Base-by-base conservation (phyloP, 208 protist species). In the Tritrichomonas musculus region DNA sequence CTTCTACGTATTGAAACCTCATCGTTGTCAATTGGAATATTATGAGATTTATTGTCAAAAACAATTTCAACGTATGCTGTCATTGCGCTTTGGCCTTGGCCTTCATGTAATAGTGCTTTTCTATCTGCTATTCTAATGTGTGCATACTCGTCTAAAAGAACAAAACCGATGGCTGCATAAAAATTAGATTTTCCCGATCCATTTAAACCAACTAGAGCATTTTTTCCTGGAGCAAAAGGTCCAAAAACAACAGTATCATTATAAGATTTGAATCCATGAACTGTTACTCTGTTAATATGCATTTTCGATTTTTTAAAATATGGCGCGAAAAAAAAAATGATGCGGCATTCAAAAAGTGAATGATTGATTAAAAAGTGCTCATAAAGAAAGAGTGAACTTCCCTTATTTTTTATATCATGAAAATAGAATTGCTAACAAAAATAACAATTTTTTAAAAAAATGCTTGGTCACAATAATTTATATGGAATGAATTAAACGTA, bases 191-290 rank as follows among this genome's bases (percentile, higher is more conserved):
- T 92, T 13, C 88, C 88, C 22, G 88, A 33, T 14, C 88, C 88
- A 33, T 92, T 92, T 3, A 72, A 33, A 41, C 88, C 88, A 92
- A 92, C 88, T 33, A 92, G 1, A 73, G 55, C 88, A 72, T 92
- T 64, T 47, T 5, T 72, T 64, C 88, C 88, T 33, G 50, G 30
- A 3, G 50, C 14, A 64, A 72, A 69, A 72, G 57, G 88, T 17
- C 57, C 55, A 64, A 92, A 72, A 8, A 64, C 55, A 53, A 69
- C 57, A 50, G 88, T 64, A 27, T 92, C 57, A 47, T 64, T 47
- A 33, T 92, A 92, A 49, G 88, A 92, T 72, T 92, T 92, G 33
- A 92, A 92, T 73, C 88, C 88, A 72, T 92, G 55, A 72, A 92
- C 36, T 13, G 39, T 92, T 14, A 92, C 57, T 36, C 57, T 5